Evolutionary conservation across 2,329 filamentous ascomycete genomes (phyloP).

Genomic region (Fusarium subglutinans): DNA sequence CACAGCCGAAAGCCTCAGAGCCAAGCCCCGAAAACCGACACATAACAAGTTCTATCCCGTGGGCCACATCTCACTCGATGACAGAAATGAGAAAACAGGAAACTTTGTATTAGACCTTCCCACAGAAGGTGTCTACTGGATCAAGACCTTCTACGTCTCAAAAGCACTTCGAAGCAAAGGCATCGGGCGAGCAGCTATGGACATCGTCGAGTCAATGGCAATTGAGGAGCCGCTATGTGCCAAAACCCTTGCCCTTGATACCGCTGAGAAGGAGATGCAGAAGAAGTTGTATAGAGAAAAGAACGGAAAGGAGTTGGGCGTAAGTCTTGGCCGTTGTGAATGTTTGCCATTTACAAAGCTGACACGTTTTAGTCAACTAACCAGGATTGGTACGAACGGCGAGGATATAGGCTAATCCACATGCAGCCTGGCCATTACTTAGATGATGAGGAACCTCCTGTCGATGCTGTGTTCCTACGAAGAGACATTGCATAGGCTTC

Average conservation of each 20-base stretch:
- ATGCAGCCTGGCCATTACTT: conserved; percentile 5
- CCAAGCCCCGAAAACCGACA: conserved; percentile 21
- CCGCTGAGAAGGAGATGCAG: conserved; percentile 37
- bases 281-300: background rate
- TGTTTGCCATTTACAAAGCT: background rate
- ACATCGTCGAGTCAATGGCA: conserved; percentile 42
- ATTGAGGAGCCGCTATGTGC: conserved; percentile 38
- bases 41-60: conserved; percentile 27
- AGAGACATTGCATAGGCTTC: conserved; percentile 1
- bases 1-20: conserved; percentile 26
- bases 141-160: conserved; percentile 45
- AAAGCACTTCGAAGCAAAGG: conserved; percentile 38
- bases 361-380: conserved; percentile 32
- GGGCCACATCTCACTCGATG: conserved; percentile 41
- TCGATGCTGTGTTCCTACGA: conserved; percentile 18
- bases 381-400: conserved; percentile 44
- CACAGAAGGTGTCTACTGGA: conserved; percentile 39
- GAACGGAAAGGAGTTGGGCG: conserved; percentile 6
- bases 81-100: conserved; percentile 16
- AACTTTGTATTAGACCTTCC: conserved; percentile 33
- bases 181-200: conserved; percentile 44
- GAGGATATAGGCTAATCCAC: conserved; percentile 41
- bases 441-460: background rate
- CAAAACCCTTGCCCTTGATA: conserved; percentile 41
- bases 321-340: background rate